Conservation (phyloP, 192 early-diverging fungal genomes). For the Podila verticillata region DNA sequence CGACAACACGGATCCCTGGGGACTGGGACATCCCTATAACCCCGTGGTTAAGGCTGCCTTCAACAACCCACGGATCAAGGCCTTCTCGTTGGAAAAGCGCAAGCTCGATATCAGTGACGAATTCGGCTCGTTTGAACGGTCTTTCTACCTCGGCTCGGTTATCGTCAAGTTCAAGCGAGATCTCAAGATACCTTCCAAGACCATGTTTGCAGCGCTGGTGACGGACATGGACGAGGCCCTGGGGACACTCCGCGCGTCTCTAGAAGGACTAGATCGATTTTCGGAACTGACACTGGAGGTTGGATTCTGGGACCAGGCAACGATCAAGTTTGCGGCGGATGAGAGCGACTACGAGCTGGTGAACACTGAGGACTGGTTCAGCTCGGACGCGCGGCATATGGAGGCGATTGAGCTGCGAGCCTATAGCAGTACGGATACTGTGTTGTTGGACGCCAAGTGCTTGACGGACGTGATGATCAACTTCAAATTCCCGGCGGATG, state of each 20-base stretch:
- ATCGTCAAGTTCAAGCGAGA: conserved; percentile 18
- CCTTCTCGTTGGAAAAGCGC: conserved; percentile 18
- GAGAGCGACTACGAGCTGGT: not conserved
- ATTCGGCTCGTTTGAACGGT: conserved; percentile 4
- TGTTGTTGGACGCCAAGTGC: conserved; percentile 10
- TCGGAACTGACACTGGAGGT: conserved; percentile 29
- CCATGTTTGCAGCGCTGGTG: conserved; percentile 20
- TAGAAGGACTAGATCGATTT: not conserved
- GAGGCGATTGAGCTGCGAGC: conserved; percentile 25
- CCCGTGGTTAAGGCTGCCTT: conserved; percentile 14
- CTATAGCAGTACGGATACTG: conserved; percentile 4
- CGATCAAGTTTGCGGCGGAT: conserved; percentile 19
- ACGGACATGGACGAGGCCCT: conserved; percentile 21
- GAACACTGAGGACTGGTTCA: not conserved
- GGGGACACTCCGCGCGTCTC: not conserved
- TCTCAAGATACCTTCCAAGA: not conserved
- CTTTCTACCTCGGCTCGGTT: conserved; percentile 8
- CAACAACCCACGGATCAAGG: conserved; percentile 24
- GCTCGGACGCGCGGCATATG: conserved; percentile 11
- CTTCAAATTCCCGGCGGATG: conserved; percentile 23
- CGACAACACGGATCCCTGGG: not conserved
- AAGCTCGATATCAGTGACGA: not conserved
- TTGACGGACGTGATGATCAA: conserved; percentile 35
- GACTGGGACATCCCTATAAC: conserved; percentile 15
- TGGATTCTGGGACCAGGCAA: conserved; percentile 12